Evolutionary conservation across 2,329 filamentous ascomycete genomes (phyloP), one percentile per base, ranked within the genome.

Genomic region (Diaporthe citrichinensis): DNA sequence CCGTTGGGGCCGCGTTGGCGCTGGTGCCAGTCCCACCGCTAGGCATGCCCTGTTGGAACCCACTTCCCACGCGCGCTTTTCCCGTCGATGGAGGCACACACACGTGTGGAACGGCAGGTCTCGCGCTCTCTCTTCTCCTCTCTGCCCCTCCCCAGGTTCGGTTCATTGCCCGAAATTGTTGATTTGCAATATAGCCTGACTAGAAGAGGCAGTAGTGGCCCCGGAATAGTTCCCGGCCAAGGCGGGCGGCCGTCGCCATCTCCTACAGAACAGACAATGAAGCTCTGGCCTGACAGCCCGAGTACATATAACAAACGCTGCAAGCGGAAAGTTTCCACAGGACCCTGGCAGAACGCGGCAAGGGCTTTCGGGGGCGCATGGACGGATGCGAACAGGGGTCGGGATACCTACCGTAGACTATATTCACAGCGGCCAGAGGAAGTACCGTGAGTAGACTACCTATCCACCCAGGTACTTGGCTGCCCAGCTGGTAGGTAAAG

Each of bases 11-110:
- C 62, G 46, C 34, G 44, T 25, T 51, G 62, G 62, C 17, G 31
- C 8, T 51, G 62, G 58, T 20, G 23, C 44, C 44, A 49, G 53
- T 57, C 41, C 61, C 41, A 34, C 61, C 28, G 61, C 28, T 12
- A 46, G 61, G 61, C 61, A 25, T n/a, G 59, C 17, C 44, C 20
- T 36, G 62, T 68, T 53, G 62, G 62, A 68, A 68, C 41, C 62
- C 62, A 67, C 62, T 59, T 62, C 61, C 59, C 62, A 67, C 62
- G 28, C 44, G 62, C 61, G 15, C 41, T 65, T 65, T 65, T 49
- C 41, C 31, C 41, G 41, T 25, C 44, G 9, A 20, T 65, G 25
- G 53, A 34, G 61, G 61, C 61, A 67, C 41, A 34, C 44, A 23
- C 44, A 49, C 44, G 44, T 49, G 44, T 23, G 17, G 15, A 20